phyloP scores from a whole-genome alignment of 768 basidiomycete genomes.

The Suillus fuscotomentosus region DNA sequence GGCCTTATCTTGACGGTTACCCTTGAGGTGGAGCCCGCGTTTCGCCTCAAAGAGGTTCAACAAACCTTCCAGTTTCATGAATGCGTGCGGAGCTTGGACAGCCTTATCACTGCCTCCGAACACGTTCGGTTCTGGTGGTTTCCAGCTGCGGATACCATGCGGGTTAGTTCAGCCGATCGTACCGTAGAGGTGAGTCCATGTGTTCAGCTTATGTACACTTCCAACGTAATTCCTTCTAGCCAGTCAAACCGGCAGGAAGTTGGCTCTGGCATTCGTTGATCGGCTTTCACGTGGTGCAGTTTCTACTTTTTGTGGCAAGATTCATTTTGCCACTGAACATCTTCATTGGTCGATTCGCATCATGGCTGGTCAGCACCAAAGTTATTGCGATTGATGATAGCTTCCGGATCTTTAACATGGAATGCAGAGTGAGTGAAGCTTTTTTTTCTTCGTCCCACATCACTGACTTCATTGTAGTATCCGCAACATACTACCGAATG shows the following conservation, averaged over 20 bases:
- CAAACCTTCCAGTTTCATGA: constrained; percentile 60
- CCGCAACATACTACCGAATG: constrained; percentile 95
- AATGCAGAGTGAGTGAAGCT: constrained; percentile 75
- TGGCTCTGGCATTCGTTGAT: constrained; percentile 75
- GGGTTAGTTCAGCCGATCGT: constrained; percentile 72
- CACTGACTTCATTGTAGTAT: constrained; percentile 48
- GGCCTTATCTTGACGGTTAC: constrained; percentile 82
- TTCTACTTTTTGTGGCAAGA: constrained; percentile 77
- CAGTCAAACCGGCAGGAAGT: constrained; percentile 46
- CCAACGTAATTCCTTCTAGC: constrained; percentile 35
- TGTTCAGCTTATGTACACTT: constrained; percentile 12
- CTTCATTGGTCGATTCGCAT: constrained; percentile 59
- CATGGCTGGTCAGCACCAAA: constrained; percentile 61
- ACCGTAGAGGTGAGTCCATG: constrained; percentile 64
- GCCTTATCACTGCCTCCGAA: constrained; percentile 62
- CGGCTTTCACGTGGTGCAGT: constrained; percentile 79
- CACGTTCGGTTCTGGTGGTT: constrained; percentile 98
- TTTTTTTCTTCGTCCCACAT: constrained; percentile 5
- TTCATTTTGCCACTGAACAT: constrained; percentile 62
- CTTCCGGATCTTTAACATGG: constrained; percentile 86
- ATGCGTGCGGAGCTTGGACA: constrained; percentile 56
- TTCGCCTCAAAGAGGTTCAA: constrained; percentile 74
- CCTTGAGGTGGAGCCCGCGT: constrained; percentile 78
- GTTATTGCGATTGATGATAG: constrained; percentile 73
- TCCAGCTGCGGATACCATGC: constrained; percentile 70